These are phyloP conservation scores for Solanum paucissectum DNA, from an alignment of 257 asterid species.

Conservation along the genomic window DNA sequence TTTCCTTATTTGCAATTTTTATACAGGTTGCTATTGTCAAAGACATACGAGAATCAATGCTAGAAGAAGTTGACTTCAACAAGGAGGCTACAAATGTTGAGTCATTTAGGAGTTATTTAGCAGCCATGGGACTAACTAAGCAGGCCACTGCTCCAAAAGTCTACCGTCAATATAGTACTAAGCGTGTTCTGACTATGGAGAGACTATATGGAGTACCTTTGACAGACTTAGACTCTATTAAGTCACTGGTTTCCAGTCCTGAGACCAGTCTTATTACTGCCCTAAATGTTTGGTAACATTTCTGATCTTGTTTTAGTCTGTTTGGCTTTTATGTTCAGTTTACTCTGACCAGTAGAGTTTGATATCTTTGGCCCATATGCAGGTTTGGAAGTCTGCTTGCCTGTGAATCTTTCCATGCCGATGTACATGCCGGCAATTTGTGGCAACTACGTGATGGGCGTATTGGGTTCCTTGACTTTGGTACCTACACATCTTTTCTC, in stretches of 20 bases:
- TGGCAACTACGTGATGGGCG: slow-evolving; percentile 97
- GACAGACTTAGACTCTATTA: slow-evolving; percentile 87
- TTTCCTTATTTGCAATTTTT: slow-evolving; percentile 7
- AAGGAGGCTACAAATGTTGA: slow-evolving; percentile 89
- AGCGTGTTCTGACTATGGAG: slow-evolving; percentile 83
- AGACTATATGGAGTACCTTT: slow-evolving; percentile 98
- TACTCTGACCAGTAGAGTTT: neutral
- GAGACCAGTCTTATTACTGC: slow-evolving; percentile 93
- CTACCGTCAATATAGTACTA: slow-evolving; percentile 52
- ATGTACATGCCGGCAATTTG: slow-evolving; percentile 95
- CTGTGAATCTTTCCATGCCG: slow-evolving; percentile 92
- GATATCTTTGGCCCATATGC: neutral
- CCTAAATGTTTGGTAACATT: slow-evolving; percentile 78
- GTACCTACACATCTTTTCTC: slow-evolving; percentile 16
- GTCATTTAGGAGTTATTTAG: slow-evolving; percentile 76
- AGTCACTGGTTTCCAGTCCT: slow-evolving; percentile 71
- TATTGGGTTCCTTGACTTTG: slow-evolving; percentile 96
- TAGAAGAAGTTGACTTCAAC: slow-evolving; percentile 92
- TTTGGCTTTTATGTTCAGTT: neutral
- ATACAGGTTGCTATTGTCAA: slow-evolving; percentile 84
- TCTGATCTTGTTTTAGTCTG: neutral
- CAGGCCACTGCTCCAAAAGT: slow-evolving; percentile 98
- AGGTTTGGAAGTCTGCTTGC: slow-evolving; percentile 99
- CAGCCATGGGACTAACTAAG: slow-evolving; percentile 74
- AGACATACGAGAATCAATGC: slow-evolving; percentile 96